A percentile compares a stretch with the other conserved stretches of the same genome.
Evolutionary conservation across 139 green algal species (phyloP).

Genomic region (Chlamydomonas asymmetrica): DNA sequence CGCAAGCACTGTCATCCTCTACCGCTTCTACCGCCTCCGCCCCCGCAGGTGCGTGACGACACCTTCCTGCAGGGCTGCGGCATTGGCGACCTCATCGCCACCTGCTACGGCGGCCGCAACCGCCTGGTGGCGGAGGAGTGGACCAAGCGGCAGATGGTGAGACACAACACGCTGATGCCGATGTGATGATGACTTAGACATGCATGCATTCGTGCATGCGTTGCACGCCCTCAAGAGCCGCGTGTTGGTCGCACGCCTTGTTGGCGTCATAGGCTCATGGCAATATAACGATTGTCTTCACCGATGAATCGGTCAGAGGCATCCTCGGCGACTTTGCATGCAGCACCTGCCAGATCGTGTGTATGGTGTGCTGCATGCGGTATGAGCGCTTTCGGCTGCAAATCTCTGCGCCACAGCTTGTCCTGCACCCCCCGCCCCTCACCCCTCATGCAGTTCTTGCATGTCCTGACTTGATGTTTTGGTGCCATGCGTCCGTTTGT

Average conservation of each 20-base stretch:
- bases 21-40: too few species aligned
- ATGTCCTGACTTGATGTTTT: not conserved
- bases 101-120: constrained; percentile 79
- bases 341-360: not conserved
- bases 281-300: not conserved
- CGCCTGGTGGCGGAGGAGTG: constrained; percentile 61
- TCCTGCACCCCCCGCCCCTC: not conserved
- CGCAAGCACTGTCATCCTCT: too few species aligned
- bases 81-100: constrained; percentile 76
- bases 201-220: too few species aligned
- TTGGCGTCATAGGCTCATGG: not conserved
- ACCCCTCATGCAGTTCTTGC: not conserved
- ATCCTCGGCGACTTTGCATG: not conserved
- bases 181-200: not conserved
- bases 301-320: not conserved
- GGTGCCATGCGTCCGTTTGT: not conserved
- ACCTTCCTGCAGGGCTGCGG: constrained; percentile 72
- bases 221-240: too few species aligned
- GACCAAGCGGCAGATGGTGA: constrained; percentile 28
- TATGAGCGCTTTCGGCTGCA: not conserved
- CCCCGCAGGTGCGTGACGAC: too few species aligned
- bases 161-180: not conserved
- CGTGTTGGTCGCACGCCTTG: too few species aligned
- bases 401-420: not conserved
- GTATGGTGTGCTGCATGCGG: not conserved